phyloP scores from a whole-genome alignment of 495 filamentous ascomycete genomes.

The Copromyces sp. region DNA sequence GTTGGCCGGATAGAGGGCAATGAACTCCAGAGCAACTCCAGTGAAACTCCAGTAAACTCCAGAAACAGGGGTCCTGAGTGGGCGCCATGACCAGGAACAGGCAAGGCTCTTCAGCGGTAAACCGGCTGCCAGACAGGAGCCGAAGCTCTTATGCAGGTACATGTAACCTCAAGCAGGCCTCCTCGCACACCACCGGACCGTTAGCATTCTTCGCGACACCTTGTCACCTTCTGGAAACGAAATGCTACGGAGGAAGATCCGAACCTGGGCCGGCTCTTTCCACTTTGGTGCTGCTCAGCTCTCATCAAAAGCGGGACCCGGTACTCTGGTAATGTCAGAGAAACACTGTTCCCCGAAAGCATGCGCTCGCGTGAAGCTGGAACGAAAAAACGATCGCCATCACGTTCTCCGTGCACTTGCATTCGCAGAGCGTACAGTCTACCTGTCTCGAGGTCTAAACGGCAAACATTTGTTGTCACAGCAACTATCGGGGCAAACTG shows the following conservation, averaged over 20 bases:
- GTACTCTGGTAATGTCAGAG: not conserved
- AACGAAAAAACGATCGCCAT: not conserved
- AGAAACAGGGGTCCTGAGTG: not conserved
- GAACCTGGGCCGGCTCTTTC: not conserved
- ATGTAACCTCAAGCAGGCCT: not conserved
- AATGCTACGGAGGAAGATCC: not conserved
- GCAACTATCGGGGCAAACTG: not conserved
- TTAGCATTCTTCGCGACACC: not conserved
- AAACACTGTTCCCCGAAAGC: not conserved
- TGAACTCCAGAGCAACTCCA: not conserved
- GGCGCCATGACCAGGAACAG: not conserved
- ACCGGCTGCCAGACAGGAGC: not conserved
- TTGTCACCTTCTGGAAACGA: not conserved
- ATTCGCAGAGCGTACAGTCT: not conserved
- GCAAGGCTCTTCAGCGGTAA: not conserved
- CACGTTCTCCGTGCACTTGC: not conserved
- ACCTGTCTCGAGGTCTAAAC: not conserved
- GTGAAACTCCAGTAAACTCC: not conserved
- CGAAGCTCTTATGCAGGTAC: not conserved
- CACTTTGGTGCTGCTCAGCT: not conserved
- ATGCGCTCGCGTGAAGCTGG: not conserved
- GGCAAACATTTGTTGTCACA: not conserved
- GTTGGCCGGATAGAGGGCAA: constrained; percentile 11
- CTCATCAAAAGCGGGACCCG: not conserved
- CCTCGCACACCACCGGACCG: not conserved